Percentiles rank a stretch among this genome's conserved stretches.
Evolutionary conservation across 129 eudicot species (phyloP).

Genomic region (Arctium minus): DNA sequence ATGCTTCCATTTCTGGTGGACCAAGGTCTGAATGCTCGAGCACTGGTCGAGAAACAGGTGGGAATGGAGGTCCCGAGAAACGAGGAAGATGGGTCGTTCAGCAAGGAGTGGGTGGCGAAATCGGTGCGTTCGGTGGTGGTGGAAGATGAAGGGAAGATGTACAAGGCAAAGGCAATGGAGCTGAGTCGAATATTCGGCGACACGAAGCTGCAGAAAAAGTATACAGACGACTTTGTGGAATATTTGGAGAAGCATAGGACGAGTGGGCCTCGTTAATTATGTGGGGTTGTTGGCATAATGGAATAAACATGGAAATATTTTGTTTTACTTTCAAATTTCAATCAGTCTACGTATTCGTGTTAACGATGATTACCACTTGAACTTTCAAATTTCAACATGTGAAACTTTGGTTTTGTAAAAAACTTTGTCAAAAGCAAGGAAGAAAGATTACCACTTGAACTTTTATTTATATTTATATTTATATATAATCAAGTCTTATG

Average conservation of each 20-base stretch:
- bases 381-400: too few species aligned
- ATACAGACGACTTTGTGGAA: slow-evolving; percentile 11
- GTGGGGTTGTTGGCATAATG: neutral
- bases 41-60: slow-evolving; percentile 10
- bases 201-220: slow-evolving; percentile 4
- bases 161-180: slow-evolving; percentile 21
- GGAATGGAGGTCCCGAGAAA: slow-evolving; percentile 30
- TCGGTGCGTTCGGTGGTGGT: slow-evolving; percentile 18
- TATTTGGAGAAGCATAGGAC: slow-evolving; percentile 13
- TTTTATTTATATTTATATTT: too few species aligned
- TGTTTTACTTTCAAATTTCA: neutral
- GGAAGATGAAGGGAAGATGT: slow-evolving; percentile 31
- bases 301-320: neutral
- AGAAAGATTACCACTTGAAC: too few species aligned
- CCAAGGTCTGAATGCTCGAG: slow-evolving; percentile 35
- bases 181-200: slow-evolving; percentile 12
- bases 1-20: slow-evolving; percentile 34
- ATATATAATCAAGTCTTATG: too few species aligned
- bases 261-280: neutral
- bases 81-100: slow-evolving; percentile 33
- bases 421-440: too few species aligned
- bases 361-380: too few species aligned
- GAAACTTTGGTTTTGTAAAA: too few species aligned
- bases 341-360: too few species aligned
- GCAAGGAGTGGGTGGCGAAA: slow-evolving; percentile 29